These are phyloP conservation scores for Daphne laureola DNA, from an alignment of 441 rosid genomes.

Conservation along the genomic window DNA sequence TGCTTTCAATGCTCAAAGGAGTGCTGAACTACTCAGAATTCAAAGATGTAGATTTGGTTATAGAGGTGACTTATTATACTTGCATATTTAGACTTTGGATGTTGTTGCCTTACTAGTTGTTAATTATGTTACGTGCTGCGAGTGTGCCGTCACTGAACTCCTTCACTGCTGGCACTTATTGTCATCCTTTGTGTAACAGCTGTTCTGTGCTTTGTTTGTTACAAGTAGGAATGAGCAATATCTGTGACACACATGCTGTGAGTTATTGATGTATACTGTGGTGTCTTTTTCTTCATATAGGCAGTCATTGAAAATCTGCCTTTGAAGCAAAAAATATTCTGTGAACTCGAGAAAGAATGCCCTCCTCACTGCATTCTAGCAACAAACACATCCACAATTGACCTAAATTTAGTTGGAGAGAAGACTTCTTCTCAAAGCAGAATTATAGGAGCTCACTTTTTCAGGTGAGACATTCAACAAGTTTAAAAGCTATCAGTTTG, in stretches of 20 bases:
- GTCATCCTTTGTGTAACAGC: too few relatives aligned
- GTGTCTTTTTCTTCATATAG: constrained; percentile 37
- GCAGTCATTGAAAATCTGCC: constrained; percentile 82
- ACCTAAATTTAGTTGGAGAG: constrained; percentile 68
- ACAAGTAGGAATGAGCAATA: background rate
- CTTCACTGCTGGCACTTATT: too few relatives aligned
- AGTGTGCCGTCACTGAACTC: background rate
- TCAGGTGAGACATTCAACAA: constrained; percentile 42
- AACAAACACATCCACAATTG: constrained; percentile 84
- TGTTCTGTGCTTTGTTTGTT: background rate
- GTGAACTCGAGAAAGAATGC: constrained; percentile 72
- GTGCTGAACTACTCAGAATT: constrained; percentile 74
- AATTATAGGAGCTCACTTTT: constrained; percentile 91
- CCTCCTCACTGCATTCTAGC: constrained; percentile 89
- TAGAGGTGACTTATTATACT: constrained; percentile 52
- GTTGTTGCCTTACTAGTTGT: constrained; percentile 10
- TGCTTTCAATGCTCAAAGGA: constrained; percentile 75
- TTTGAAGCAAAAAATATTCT: constrained; percentile 79
- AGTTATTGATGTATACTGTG: background rate
- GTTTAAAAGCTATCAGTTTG: too few relatives aligned
- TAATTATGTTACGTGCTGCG: background rate
- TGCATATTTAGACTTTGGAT: constrained; percentile 9
- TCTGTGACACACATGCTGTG: background rate
- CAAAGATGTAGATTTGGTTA: constrained; percentile 88
- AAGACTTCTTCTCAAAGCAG: constrained; percentile 70